Evolutionary conservation across 169 alveolate genomes (phyloP), one percentile per base, ranked within the genome.

Genomic region (Eimeria acervulina): DNA sequence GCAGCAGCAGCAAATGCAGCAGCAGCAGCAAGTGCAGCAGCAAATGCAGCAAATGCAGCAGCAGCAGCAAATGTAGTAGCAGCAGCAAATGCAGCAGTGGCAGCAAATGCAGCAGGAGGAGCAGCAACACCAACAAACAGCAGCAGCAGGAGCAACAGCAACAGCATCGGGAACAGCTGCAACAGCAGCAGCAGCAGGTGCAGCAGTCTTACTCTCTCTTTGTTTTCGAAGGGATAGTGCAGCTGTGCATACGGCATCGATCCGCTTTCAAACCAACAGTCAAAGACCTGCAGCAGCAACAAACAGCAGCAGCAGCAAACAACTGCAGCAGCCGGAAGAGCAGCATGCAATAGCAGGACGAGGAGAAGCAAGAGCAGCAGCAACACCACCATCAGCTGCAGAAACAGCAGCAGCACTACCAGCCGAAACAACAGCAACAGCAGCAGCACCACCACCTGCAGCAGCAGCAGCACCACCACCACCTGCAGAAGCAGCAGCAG

Each of bases 241-340:
- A 97, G 96, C 96, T 99, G 98, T 5, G 99, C 99, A 97, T 98
- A 99, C 3, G 99, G 99, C 99, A 99, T 99, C 31, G 99, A 98
- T 26, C 99, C 99, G 94, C 99, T 97, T 93, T 99, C 99, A 96
- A 99, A 99, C 99, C 99, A 99, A 97, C 99, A 99, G 97, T 99
- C 99, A 97, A 99, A 99, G 5, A 99, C 99, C 97, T 99, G 99
- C 59, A 98, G 97, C 33, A 4, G 61, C 28, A 76, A 51, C 44
- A n/a, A 3, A 8, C 47, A 23, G 47, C 83, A 72, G 83, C 83
- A 72, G 83, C 83, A 72, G 47, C 83, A 28, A 19, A 36, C 31
- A 61, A n/a, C 74, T 23, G 74, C 74, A 6, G 74, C n/a, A 61
- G 74, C 74, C 5, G 74, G 28, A 61, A 61, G 36, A 61, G 74